A percentile compares a stretch with the other conserved stretches of the same genome.
Conservation (phyloP, 2,329 filamentous ascomycete species). For the Sporothrix mexicana region DNA sequence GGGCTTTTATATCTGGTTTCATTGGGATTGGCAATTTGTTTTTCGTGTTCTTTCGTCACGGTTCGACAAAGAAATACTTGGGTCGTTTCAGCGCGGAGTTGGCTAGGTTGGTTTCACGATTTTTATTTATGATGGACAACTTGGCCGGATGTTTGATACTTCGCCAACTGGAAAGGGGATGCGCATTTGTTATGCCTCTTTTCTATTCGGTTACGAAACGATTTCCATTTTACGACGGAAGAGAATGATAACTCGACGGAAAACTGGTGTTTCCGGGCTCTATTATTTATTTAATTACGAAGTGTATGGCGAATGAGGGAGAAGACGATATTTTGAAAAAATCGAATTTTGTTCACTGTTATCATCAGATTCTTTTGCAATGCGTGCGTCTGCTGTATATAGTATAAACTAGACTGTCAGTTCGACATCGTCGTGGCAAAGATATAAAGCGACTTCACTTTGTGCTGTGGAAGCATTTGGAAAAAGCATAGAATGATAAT, state of each 20-base stretch:
- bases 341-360: conserved; percentile 16
- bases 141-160: conserved; percentile 32
- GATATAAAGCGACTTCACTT: neutral
- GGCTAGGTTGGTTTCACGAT: conserved; percentile 43
- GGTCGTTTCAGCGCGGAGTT: conserved; percentile 59
- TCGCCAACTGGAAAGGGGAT: conserved; percentile 27
- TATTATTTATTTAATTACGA: neutral
- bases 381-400: neutral
- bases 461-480: conserved; percentile 1
- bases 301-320: too few relatives aligned
- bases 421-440: neutral
- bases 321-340: conserved; percentile 8
- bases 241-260: conserved; percentile 22
- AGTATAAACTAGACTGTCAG: neutral
- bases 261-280: conserved; percentile 26
- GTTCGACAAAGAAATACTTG: conserved; percentile 40
- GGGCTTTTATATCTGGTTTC: conserved; percentile 35
- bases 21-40: conserved; percentile 33
- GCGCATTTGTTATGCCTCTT: conserved; percentile 2
- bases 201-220: conserved; percentile 26
- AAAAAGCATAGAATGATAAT: neutral
- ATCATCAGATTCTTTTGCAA: neutral
- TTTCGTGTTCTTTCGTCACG: conserved; percentile 34
- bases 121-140: conserved; percentile 29
- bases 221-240: conserved; percentile 27